Evolutionary conservation across 2,329 filamentous ascomycete species (phyloP).

Genomic region (Stagonosporopsis cucurbitacearum): DNA sequence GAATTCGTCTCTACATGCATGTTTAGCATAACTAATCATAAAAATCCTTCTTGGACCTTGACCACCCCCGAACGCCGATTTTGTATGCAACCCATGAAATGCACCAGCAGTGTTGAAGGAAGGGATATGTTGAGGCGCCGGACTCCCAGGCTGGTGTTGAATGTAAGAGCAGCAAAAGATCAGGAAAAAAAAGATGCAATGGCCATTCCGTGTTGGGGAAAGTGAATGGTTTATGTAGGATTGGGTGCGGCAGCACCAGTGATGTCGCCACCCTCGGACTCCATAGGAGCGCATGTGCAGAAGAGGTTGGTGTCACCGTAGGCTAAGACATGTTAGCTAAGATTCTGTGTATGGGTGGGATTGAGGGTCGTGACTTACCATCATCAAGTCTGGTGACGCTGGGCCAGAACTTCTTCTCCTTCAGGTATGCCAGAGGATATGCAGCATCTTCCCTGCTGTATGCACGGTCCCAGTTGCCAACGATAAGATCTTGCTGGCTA

Average conservation of each 20-base stretch:
- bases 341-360: conserved; percentile 21
- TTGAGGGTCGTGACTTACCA: conserved; percentile 61
- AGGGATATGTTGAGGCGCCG: conserved; percentile 22
- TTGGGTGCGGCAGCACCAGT: conserved; percentile 44
- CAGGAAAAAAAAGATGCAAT: neutral
- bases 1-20: neutral
- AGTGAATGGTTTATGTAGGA: conserved; percentile 33
- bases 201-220: conserved; percentile 11
- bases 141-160: conserved; percentile 23
- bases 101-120: conserved; percentile 21
- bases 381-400: conserved; percentile 86
- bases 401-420: conserved; percentile 99
- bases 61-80: conserved; percentile 12
- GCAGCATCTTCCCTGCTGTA: conserved; percentile 85
- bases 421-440: conserved; percentile 81
- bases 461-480: conserved; percentile 78
- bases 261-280: conserved; percentile 48
- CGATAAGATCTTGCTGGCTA: conserved; percentile 78
- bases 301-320: conserved; percentile 93
- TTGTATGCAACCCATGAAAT: conserved; percentile 5
- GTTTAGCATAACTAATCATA: neutral
- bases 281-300: conserved; percentile 90
- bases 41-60: neutral
- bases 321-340: conserved; percentile 58
- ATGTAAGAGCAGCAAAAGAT: conserved; percentile 18